These are phyloP conservation scores for Choiromyces venosus DNA, from an alignment of 495 filamentous ascomycete genomes.

Conservation along the genomic window DNA sequence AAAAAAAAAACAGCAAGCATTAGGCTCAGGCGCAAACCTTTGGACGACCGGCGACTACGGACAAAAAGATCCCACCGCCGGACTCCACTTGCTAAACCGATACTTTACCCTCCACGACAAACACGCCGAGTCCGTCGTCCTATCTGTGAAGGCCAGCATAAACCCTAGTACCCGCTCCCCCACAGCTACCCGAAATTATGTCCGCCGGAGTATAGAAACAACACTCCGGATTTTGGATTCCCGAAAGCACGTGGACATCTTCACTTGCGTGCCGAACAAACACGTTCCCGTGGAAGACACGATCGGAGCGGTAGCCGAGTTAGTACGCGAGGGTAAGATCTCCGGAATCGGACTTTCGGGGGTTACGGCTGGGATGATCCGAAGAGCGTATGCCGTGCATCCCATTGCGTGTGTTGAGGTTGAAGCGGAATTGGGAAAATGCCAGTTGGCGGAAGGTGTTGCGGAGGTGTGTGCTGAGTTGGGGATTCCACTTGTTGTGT, in stretches of 20 bases:
- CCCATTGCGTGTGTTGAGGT: slow-evolving; percentile 59
- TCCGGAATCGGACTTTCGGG: slow-evolving; percentile 57
- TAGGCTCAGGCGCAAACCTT: slow-evolving; percentile 40
- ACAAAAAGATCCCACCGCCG: slow-evolving; percentile 32
- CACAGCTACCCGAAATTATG: slow-evolving; percentile 58
- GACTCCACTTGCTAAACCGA: slow-evolving; percentile 52
- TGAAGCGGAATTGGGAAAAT: slow-evolving; percentile 69
- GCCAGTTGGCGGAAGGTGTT: slow-evolving; percentile 63
- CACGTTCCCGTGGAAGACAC: slow-evolving; percentile 60
- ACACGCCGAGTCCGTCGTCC: slow-evolving; percentile 55
- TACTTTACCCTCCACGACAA: slow-evolving; percentile 60
- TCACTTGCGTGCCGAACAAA: slow-evolving; percentile 59
- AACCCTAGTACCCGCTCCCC: slow-evolving; percentile 23
- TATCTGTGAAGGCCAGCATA: slow-evolving; percentile 56
- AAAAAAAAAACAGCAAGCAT: slow-evolving; percentile 21
- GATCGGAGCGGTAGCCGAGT: slow-evolving; percentile 50
- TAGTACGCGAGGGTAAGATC: slow-evolving; percentile 54
- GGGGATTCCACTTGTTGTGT: slow-evolving; percentile 64
- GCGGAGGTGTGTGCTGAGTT: slow-evolving; percentile 65
- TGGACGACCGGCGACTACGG: slow-evolving; percentile 45
- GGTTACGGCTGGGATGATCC: slow-evolving; percentile 52
- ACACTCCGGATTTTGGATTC: slow-evolving; percentile 58
- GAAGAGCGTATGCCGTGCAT: slow-evolving; percentile 55
- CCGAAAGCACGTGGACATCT: slow-evolving; percentile 76
- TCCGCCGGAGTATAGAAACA: slow-evolving; percentile 63